Base-by-base conservation (phyloP, 345 rosid species). In the Linum usitatissimum region DNA sequence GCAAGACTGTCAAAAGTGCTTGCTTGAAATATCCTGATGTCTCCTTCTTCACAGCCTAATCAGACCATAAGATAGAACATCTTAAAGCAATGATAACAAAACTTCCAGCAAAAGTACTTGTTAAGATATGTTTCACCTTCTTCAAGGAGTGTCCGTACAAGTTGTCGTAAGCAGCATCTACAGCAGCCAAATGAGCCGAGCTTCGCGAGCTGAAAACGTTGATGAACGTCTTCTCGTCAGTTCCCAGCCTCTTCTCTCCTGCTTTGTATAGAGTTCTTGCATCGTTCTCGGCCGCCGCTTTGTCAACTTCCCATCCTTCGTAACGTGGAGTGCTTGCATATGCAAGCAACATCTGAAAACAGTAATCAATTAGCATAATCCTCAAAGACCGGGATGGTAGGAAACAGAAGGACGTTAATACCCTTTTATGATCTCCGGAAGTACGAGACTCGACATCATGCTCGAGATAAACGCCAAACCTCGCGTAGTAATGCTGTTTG, bases 171-270 rank as follows among this genome's bases (percentile, higher is more conserved):
- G 83, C 71, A 53, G 61, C 4, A 70, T 42, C 57, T 45, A 84
- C 77, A 51, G 79, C 78, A 59, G 78, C 86, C 71, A 86, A 66
- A 56, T 86, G 93, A 20, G 86, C 83, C 51, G 78, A 69, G 68
- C 90, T 86, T 63, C 87, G 79, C 73, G 72, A 80, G 6, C 82
- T 70, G 61, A 84, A 86, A 63, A 78, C 70, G 48, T 30, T 63
- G 65, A 86, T 76, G 64, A 86, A 84, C 18, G 80, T 79, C 54
- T 73, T 78, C 79, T 86, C 93, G 71, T 86, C 93, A n/a, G 93
- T 84, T 64, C 90, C 93, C 9, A 70, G 58, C 69, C 42, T 81
- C 79, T 67, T 84, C 76, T 84, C 93, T 57, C 93, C 89, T 3
- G 87, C 90, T 68, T 78, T 81, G 64, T 68, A 84, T 3, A 86